phyloP scores from a whole-genome alignment of 352 stramenopile genomes.

The Phytophthora litchii region DNA sequence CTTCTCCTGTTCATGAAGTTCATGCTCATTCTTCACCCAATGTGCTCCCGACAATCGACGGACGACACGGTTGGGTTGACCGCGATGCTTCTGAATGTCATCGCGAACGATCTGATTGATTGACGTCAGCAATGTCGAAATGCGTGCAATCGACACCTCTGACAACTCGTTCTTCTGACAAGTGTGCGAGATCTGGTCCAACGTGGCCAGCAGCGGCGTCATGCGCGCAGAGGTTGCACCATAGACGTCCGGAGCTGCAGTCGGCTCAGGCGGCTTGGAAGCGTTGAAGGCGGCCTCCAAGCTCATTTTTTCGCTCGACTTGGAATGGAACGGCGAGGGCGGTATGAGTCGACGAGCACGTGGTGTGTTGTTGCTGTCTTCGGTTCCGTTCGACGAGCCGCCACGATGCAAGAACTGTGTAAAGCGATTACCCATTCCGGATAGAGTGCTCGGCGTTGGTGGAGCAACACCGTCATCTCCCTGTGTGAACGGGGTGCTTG shows the following conservation, averaged over 20 bases:
- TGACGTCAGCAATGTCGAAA: slow-evolving; percentile 69
- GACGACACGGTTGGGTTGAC: slow-evolving; percentile 42
- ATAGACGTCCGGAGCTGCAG: slow-evolving; percentile 19
- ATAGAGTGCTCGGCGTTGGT: slow-evolving; percentile 13
- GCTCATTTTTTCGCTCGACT: slow-evolving; percentile 28
- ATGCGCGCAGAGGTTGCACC: slow-evolving; percentile 39
- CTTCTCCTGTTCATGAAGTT: slow-evolving; percentile 26
- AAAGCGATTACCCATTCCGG: slow-evolving; percentile 36
- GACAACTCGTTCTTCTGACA: slow-evolving; percentile 66
- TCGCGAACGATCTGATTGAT: slow-evolving; percentile 74
- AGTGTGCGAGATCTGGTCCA: slow-evolving; percentile 59
- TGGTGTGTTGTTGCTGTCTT: slow-evolving; percentile 16
- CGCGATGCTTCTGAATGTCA: slow-evolving; percentile 57
- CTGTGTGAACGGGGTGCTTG: slow-evolving; percentile 31
- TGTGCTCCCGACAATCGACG: slow-evolving; percentile 48
- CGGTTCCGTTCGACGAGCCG: slow-evolving; percentile 10
- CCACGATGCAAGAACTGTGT: slow-evolving; percentile 43
- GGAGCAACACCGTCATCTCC: slow-evolving; percentile 8
- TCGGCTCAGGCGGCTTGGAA: slow-evolving; percentile 21
- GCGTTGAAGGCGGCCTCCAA: slow-evolving; percentile 33
- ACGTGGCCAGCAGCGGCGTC: slow-evolving; percentile 41
- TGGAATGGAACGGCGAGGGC: slow-evolving; percentile 32
- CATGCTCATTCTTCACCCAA: slow-evolving; percentile 35
- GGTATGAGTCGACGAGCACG: slow-evolving; percentile 23
- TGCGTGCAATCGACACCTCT: slow-evolving; percentile 65